Evolutionary conservation across 495 filamentous ascomycete species (phyloP), one percentile per base, ranked within the genome.

Genomic region (Talaromyces stipitatus): DNA sequence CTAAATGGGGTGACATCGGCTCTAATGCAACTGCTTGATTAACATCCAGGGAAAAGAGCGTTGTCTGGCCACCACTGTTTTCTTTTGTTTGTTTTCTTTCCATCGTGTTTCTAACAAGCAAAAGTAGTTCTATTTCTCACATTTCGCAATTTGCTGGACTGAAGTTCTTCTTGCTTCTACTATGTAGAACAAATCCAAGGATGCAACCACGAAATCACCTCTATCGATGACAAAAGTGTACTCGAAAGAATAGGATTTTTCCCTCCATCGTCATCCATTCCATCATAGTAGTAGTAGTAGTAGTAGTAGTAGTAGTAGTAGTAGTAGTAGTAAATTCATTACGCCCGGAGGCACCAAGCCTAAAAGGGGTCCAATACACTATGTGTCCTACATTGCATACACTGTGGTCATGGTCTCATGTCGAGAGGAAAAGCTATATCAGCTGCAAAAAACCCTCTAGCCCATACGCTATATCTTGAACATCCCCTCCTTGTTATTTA

Each of bases 1-100:
- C 81, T 56, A 66, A 66, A 8, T 62, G 72, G 24, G 78, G 79
- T 3, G 78, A 84, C 60, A 69, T 68, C 0, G 54, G 61, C 0
- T 22, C 75, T 47, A 75, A 65, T 0, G 74, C n/a, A 46, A 18
- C 6, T 24, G 4, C 41, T 18, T 46, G 14, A 18, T 8, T 11
- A 14, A 20, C 3, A 43, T 20, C 38, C 14, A 43, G 4, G 14
- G 12, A 43, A 43, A 11, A 43, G 18, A 4, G 18, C 14, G 3
- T 43, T 43, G 3, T 43, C 12, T 43, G 38, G 38, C n/a, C n/a
- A 29, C 38, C 38, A 14, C 4, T 43, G 18, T 20, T 43, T 43
- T 43, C 14, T 43, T 43, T 43, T 43, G 4, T 43, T 43, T 14
- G 3, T 43, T 43, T 11, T 43, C 18, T 43, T 14, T 43, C 12